Conservation (phyloP, 345 rosid genomes). For the Populus deltoides region DNA sequence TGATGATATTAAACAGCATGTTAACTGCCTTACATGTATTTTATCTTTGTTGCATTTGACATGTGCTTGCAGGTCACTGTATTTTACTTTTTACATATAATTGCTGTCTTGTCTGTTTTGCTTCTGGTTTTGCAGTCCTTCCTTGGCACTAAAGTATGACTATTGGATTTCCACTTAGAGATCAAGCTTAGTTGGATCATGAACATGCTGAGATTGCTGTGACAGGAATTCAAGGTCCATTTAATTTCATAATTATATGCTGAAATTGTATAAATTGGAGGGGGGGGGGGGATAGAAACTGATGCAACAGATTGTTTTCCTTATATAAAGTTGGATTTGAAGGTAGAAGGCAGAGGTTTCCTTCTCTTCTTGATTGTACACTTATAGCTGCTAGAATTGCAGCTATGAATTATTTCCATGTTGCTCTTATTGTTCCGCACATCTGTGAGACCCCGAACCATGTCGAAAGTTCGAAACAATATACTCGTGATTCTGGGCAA, state of each 20-base stretch:
- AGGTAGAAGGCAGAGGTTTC: conserved; percentile 25
- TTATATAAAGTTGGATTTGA: conserved; percentile 28
- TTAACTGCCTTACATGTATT: neutral
- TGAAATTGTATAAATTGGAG: conserved; percentile 42
- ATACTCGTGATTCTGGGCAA: neutral
- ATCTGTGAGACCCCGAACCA: neutral
- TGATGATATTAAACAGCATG: neutral
- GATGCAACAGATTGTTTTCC: conserved; percentile 20
- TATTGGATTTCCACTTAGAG: conserved; percentile 2
- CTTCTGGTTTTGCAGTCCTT: conserved; percentile 38
- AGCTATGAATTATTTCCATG: conserved; percentile 9
- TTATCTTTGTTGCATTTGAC: neutral
- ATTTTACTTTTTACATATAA: neutral
- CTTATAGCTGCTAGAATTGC: conserved; percentile 22
- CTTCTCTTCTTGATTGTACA: conserved; percentile 30
- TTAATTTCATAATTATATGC: conserved; percentile 27
- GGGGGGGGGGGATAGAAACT: conserved; percentile 21
- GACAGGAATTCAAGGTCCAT: conserved; percentile 29
- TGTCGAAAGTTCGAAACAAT: neutral
- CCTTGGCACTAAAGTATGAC: conserved; percentile 54
- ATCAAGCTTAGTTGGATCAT: neutral
- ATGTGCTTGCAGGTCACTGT: neutral
- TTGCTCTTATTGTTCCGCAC: conserved; percentile 2
- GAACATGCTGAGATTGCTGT: conserved; percentile 10
- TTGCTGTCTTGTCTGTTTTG: neutral